Evolutionary conservation across 2,329 filamentous ascomycete species (phyloP).

Genomic region (Aurifilum marmelostoma): DNA sequence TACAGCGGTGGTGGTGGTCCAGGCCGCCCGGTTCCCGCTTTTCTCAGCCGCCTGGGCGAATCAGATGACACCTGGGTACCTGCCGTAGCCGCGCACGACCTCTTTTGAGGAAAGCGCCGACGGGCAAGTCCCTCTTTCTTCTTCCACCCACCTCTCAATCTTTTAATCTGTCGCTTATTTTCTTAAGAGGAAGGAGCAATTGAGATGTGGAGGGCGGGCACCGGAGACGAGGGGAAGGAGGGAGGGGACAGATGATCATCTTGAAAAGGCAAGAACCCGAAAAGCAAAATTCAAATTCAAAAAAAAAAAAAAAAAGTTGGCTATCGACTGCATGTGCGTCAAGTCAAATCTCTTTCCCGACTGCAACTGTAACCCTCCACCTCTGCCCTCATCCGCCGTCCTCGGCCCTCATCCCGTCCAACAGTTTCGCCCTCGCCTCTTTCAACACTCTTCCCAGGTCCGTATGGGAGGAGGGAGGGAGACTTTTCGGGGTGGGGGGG

Average conservation of each 20-base stretch:
- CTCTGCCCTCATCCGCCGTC: background rate
- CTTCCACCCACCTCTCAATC: background rate
- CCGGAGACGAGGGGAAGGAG: background rate
- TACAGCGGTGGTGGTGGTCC: background rate
- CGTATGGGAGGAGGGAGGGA: too few relatives aligned
- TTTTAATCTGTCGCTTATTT: background rate
- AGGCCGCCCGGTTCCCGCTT: background rate
- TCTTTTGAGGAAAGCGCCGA: conserved; percentile 2
- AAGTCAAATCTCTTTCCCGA: conserved; percentile 3
- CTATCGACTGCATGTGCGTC: conserved; percentile 2
- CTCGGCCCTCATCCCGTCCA: background rate
- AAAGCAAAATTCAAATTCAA: too few relatives aligned
- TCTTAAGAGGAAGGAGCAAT: background rate
- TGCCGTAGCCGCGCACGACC: conserved; percentile 8
- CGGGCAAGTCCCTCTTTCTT: background rate
- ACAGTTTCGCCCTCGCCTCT: background rate
- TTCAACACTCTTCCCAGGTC: too few relatives aligned
- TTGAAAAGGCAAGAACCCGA: background rate
- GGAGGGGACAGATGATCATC: background rate
- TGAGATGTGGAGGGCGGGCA: too few relatives aligned
- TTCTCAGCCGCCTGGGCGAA: conserved; percentile 7
- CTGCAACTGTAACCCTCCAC: background rate
- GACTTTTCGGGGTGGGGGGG: too few relatives aligned
- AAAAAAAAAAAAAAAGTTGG: background rate
- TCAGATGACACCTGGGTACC: background rate